Conservation (phyloP, 805 yeast genomes). For the Pichia phayaonensis region DNA sequence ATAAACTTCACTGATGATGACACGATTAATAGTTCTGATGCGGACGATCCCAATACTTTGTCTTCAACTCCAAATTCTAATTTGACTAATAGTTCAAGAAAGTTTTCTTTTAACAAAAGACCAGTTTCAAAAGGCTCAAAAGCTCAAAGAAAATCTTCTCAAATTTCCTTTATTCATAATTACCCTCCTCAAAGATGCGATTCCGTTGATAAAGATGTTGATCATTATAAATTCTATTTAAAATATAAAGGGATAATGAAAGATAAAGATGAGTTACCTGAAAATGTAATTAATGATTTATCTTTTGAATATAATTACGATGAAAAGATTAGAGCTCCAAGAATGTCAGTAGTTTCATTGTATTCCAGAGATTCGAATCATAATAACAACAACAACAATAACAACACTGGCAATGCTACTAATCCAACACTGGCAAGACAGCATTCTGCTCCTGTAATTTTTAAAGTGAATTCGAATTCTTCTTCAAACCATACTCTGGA, state of each 20-base stretch:
- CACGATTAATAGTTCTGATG: neutral
- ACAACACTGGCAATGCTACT: no score
- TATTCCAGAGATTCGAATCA: constrained; percentile 10
- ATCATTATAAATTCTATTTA: constrained; percentile 24
- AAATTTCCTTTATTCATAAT: constrained; percentile 21
- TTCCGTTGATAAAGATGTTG: constrained; percentile 22
- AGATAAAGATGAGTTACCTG: constrained; percentile 25
- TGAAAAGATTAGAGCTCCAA: constrained; percentile 48
- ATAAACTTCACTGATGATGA: neutral
- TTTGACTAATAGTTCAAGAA: constrained; percentile 5
- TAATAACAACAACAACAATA: neutral
- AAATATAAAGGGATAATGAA: constrained; percentile 26
- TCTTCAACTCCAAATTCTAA: constrained; percentile 3
- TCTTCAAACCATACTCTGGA: constrained; percentile 15
- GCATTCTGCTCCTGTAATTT: constrained; percentile 8
- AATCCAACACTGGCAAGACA: neutral
- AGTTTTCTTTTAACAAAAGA: constrained; percentile 27
- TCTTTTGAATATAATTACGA: constrained; percentile 36
- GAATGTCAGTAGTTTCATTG: constrained; percentile 34
- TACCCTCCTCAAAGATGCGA: constrained; percentile 28
- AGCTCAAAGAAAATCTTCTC: constrained; percentile 19
- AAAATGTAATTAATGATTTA: constrained; percentile 21
- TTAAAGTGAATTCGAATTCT: constrained; percentile 6
- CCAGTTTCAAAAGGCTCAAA: constrained; percentile 15
- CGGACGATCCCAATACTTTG: neutral